Base-by-base conservation (phyloP, 257 asterid species). In the Solanum corneliomulleri region DNA sequence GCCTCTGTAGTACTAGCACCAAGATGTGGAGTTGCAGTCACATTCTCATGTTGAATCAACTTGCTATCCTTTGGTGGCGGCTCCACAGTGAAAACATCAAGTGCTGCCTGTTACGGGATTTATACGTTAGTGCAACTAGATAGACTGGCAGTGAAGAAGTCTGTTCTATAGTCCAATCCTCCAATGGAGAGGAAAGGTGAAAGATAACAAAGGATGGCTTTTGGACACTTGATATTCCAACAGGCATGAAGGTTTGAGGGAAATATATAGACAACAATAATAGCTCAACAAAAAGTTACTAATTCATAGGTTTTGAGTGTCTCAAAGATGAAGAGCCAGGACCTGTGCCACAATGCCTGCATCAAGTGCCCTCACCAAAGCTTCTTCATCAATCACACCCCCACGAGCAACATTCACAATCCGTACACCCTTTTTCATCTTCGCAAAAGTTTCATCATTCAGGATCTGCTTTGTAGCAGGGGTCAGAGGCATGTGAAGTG, bases 1-100 rank as follows among this genome's bases (percentile, higher is more conserved):
- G 99, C 99, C 94, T 96, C 99, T 91, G 89, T 92, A 15, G 99
- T 96, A 89, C 99, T 96, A 83, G 99, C 99, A 75, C 99, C 99
- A 47, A 96, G 98, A 93, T 96, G 99, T 56, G 99, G 99, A 86
- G 98, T 96, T 49, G 93, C 98, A 3, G 94, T 94, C 47, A 96
- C 95, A 83, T 93, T 93, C 89, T 92, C 95, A 49, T 91, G 95
- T 87, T 90, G 96, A 71, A 96, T 90, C 93, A 96, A 91, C 91
- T 90, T 95, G 93, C 94, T 94, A 82, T 94, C 98, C 90, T 95
- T 94, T 18, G 98, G 88, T 27, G 98, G 98, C 33, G 99, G 99
- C 93, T 96, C 99, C 86, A 72, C 98, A 11, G 98, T 92, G 91
- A 96, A 96, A 86, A 96, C 99, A 93, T 96, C 99, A 80, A 96